Evolutionary conservation across 2,329 filamentous ascomycete genomes (phyloP).

Genomic region (Intubia oerlemansii): DNA sequence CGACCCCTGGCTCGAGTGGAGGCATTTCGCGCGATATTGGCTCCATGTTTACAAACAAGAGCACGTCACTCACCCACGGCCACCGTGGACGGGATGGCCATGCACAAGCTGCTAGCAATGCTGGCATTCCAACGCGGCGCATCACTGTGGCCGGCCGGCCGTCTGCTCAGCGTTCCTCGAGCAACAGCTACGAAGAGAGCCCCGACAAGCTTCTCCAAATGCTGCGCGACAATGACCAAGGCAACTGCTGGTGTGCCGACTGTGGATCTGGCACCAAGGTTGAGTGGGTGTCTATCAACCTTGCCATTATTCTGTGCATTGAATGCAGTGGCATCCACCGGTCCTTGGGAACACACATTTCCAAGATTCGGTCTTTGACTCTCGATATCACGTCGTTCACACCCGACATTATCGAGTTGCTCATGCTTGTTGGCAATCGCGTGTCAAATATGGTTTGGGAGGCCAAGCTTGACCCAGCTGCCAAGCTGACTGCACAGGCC

Average conservation of each 20-base stretch:
- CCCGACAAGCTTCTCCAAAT: slow-evolving; percentile 72
- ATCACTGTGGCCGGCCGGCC: slow-evolving; percentile 85
- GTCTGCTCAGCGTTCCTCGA: slow-evolving; percentile 36
- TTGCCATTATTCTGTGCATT: slow-evolving; percentile 90
- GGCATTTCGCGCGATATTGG: slow-evolving; percentile 70
- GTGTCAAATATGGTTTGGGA: slow-evolving; percentile 97
- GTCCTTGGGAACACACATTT: slow-evolving; percentile 90
- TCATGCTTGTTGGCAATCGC: slow-evolving; percentile 79
- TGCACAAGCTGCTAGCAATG: slow-evolving; percentile 22
- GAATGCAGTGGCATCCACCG: slow-evolving; percentile 96
- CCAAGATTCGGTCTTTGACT: slow-evolving; percentile 86
- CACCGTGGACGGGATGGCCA: slow-evolving; percentile 11
- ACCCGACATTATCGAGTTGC: slow-evolving; percentile 83
- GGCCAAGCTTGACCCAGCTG: slow-evolving; percentile 49
- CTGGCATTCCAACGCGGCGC: slow-evolving; percentile 49
- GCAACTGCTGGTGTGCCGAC: slow-evolving; percentile 85
- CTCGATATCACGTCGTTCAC: slow-evolving; percentile 94
- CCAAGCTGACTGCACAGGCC: slow-evolving; percentile 57
- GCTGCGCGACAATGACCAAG: slow-evolving; percentile 75
- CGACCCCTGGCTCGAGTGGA: slow-evolving; percentile 21
- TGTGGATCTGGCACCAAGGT: slow-evolving; percentile 83
- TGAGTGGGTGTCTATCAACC: slow-evolving; percentile 97
- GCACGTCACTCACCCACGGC: slow-evolving; percentile 41
- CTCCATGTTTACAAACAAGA: slow-evolving; percentile 83
- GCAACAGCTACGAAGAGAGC: slow-evolving; percentile 57